Evolutionary conservation across 805 yeast genomes (phyloP).

Genomic region (Cyberlindnera veronae): DNA sequence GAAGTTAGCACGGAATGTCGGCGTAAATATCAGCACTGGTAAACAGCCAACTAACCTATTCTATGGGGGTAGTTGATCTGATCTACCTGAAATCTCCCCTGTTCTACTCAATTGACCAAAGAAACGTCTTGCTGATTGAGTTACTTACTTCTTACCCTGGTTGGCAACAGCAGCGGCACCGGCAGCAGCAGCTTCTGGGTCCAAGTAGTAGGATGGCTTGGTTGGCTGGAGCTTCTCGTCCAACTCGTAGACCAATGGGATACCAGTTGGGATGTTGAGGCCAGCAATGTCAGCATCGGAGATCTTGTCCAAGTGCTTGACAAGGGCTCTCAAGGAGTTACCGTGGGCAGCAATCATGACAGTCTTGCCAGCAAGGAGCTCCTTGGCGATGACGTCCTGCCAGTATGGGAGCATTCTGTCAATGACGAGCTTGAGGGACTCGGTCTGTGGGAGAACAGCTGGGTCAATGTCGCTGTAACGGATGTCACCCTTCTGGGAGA

Average conservation of each 20-base stretch:
- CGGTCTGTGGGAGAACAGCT: conserved; percentile 86
- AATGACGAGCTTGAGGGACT: conserved; percentile 89
- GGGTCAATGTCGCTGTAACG: conserved; percentile 86
- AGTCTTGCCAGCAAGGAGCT: conserved; percentile 81
- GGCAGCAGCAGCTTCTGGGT: conserved; percentile 99
- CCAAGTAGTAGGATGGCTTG: conserved; percentile 93
- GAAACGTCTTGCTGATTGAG: no score
- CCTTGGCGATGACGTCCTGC: conserved; percentile 87
- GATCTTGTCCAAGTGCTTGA: conserved; percentile 91
- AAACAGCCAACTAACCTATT: no score
- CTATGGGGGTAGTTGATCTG: no score
- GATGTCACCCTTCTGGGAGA: conserved; percentile 79
- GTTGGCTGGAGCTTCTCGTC: conserved; percentile 83
- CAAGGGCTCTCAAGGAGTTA: conserved; percentile 95
- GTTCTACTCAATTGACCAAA: no score
- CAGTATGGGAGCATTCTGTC: conserved; percentile 96
- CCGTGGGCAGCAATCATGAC: conserved; percentile 97
- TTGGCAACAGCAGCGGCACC: conserved; percentile 99
- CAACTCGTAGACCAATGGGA: conserved; percentile 94
- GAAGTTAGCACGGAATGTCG: no score
- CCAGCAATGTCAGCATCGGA: conserved; percentile 90
- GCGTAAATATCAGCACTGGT: no score
- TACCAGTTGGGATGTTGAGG: conserved; percentile 97
- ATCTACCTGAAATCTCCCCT: no score
- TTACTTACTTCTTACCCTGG: conserved; percentile 66